Evolutionary conservation across 441 rosid genomes (phyloP).

Genomic region (Macaranga tanarius): DNA sequence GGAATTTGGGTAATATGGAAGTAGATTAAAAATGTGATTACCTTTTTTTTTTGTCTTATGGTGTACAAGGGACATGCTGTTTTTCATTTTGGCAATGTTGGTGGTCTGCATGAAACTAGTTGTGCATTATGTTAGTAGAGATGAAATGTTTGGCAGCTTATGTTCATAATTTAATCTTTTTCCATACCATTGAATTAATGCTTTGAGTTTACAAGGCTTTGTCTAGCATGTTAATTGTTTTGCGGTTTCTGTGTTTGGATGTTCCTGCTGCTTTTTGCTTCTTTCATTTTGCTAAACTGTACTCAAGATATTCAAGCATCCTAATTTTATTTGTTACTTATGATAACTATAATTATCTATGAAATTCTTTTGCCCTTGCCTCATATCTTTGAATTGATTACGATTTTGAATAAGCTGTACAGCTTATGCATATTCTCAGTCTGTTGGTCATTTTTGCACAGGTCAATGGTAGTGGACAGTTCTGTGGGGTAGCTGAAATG

Average conservation of each 20-base stretch:
- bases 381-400: neutral
- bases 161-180: neutral
- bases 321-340: neutral
- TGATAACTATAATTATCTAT: neutral
- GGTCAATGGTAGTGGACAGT: slow-evolving; percentile 88
- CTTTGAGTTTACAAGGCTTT: neutral
- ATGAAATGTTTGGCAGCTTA: neutral
- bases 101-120: too few relatives aligned
- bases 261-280: neutral
- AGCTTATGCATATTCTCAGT: slow-evolving; percentile 2
- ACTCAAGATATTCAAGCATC: neutral
- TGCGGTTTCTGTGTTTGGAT: neutral
- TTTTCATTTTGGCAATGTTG: too few relatives aligned
- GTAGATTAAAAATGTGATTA: too few relatives aligned
- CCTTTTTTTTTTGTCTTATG: too few relatives aligned
- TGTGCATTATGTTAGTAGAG: too few relatives aligned
- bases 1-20: neutral
- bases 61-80: neutral
- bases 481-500: slow-evolving; percentile 86
- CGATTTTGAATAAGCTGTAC: neutral
- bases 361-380: neutral
- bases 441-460: slow-evolving; percentile 31
- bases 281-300: neutral
- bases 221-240: neutral
- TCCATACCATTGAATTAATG: neutral